phyloP scores from a whole-genome alignment of 2,329 filamentous ascomycete species.

The Alternaria panax region DNA sequence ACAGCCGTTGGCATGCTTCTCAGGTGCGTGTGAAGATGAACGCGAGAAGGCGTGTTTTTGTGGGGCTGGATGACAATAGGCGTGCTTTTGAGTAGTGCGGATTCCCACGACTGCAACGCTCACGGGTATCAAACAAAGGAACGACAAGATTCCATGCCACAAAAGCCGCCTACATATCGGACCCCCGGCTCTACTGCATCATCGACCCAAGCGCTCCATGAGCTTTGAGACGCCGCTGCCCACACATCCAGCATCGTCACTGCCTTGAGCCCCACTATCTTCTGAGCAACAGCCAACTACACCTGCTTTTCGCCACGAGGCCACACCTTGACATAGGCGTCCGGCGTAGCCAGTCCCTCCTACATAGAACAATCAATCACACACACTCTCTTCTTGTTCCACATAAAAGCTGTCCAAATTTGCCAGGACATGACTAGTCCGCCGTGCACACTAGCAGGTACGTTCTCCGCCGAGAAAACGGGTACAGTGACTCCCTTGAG shows the following conservation, averaged over 20 bases:
- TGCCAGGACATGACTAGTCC: slow-evolving; percentile 59
- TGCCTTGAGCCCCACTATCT: not conserved
- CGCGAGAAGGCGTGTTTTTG: not conserved
- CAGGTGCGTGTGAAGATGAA: not conserved
- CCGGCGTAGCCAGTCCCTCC: slow-evolving; percentile 24
- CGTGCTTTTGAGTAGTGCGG: not conserved
- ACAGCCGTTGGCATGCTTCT: not conserved
- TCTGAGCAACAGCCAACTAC: not conserved
- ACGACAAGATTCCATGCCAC: not conserved
- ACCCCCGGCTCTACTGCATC: too few relatives aligned
- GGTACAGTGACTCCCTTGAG: slow-evolving; percentile 56
- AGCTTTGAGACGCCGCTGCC: not conserved
- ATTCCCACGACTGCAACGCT: not conserved
- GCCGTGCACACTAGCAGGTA: slow-evolving; percentile 58
- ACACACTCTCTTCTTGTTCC: too few relatives aligned
- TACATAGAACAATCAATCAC: slow-evolving; percentile 27
- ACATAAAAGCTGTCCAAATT: slow-evolving; percentile 52
- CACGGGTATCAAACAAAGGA: slow-evolving; percentile 17
- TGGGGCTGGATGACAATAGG: slow-evolving; percentile 15
- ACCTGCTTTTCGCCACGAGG: slow-evolving; percentile 30
- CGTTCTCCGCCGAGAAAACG: slow-evolving; percentile 56
- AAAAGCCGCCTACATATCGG: not conserved
- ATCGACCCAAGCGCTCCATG: not conserved
- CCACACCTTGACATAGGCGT: slow-evolving; percentile 20
- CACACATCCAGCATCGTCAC: not conserved